phyloP scores from a whole-genome alignment of 108 stramenopile species.

The Hondaea fermentalgiana region DNA sequence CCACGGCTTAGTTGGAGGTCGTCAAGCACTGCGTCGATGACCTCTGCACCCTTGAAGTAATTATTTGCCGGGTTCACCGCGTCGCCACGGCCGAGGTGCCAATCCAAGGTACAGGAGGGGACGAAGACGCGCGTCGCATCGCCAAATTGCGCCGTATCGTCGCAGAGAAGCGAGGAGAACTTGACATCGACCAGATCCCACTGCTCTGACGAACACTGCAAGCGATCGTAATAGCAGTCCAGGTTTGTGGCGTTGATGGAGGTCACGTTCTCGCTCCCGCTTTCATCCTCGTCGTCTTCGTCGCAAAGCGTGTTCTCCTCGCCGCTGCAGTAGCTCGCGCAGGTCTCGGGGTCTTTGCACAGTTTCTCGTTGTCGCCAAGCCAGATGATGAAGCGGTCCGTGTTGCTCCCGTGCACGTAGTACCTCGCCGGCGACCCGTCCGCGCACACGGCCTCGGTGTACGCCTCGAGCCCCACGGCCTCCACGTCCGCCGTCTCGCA shows the following conservation, averaged over 20 bases:
- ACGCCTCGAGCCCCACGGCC: background rate
- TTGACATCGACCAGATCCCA: background rate
- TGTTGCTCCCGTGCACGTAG: background rate
- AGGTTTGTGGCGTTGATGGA: background rate
- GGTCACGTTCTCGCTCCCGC: background rate
- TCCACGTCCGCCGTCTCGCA: background rate
- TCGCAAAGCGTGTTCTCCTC: background rate
- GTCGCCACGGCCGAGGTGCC: background rate
- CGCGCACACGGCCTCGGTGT: background rate
- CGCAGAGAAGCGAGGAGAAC: background rate
- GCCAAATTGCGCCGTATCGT: background rate
- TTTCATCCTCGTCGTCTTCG: background rate
- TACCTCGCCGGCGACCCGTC: conserved; percentile 3
- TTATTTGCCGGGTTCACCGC: background rate
- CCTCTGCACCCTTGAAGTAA: background rate
- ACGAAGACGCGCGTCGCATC: background rate
- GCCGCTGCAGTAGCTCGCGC: background rate
- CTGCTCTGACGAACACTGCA: background rate
- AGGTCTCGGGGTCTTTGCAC: background rate
- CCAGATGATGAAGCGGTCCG: background rate
- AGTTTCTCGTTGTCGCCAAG: background rate
- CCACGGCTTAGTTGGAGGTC: background rate
- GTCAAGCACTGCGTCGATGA: background rate
- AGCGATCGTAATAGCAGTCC: background rate
- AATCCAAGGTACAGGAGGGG: background rate